phyloP scores from a whole-genome alignment of 73 alveolate species.

The Stentor coeruleus region DNA sequence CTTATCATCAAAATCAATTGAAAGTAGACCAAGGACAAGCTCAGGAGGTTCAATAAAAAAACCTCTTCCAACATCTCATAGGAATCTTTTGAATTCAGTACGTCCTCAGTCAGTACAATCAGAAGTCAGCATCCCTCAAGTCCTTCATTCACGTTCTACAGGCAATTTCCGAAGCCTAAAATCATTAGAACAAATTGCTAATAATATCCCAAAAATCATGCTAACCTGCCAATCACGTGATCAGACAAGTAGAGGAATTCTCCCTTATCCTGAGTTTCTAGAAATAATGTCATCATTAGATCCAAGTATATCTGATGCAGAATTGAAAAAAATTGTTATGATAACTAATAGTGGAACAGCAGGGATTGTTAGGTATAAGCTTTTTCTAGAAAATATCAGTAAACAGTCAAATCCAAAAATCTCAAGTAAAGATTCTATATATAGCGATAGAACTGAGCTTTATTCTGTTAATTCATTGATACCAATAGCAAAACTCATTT shows the following conservation, averaged over 20 bases:
- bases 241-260: slow-evolving; percentile 19
- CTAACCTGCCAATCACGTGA: slow-evolving; percentile 15
- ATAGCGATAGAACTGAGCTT: not conserved
- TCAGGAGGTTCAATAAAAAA: not conserved
- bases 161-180: not conserved
- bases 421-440: not conserved
- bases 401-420: not conserved
- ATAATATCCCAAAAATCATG: not conserved
- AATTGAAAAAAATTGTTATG: not conserved
- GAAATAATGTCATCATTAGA: not conserved
- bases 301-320: not conserved
- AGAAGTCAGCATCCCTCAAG: not conserved
- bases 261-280: slow-evolving; percentile 6
- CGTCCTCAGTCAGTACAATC: not conserved
- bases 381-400: not conserved
- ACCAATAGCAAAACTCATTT: slow-evolving; percentile 8
- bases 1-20: not conserved
- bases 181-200: not conserved
- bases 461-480: not conserved
- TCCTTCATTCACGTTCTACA: not conserved
- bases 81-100: no score
- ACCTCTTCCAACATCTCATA: not conserved
- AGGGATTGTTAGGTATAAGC: not conserved
- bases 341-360: not conserved
- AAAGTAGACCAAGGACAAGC: not conserved